Percentiles rank a stretch among this genome's conserved stretches.
Conservation (phyloP, 805 yeast species). For the Starmera dryadoides region DNA sequence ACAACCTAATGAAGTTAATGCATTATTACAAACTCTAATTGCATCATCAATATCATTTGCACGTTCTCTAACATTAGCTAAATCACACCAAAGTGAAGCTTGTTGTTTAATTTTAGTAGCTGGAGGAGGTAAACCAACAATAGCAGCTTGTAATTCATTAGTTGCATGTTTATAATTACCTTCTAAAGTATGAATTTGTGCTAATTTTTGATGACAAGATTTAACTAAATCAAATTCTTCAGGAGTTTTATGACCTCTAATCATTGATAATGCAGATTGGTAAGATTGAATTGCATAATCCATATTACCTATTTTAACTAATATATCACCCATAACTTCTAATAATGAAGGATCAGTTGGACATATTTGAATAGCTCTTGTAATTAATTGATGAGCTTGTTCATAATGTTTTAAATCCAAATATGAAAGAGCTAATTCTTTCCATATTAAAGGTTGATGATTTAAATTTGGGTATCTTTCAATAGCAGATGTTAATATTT, state of each 20-base stretch:
- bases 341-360: constrained; percentile 39
- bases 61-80: constrained; percentile 41
- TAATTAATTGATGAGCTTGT: constrained; percentile 43
- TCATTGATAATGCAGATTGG: constrained; percentile 33
- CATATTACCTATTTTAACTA: constrained; percentile 35
- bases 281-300: constrained; percentile 41
- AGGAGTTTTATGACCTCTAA: constrained; percentile 21
- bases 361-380: constrained; percentile 30
- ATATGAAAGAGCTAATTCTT: constrained; percentile 47
- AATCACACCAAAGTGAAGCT: constrained; percentile 44
- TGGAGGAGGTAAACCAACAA: constrained; percentile 43
- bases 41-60: constrained; percentile 41
- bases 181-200: constrained; percentile 45
- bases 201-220: constrained; percentile 47
- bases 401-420: constrained; percentile 37
- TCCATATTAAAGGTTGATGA: constrained; percentile 33
- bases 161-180: constrained; percentile 43
- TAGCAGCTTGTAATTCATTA: constrained; percentile 41
- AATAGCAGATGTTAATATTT: constrained; percentile 12
- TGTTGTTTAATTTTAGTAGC: constrained; percentile 37
- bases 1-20: constrained; percentile 36
- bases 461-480: constrained; percentile 28
- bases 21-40: constrained; percentile 39
- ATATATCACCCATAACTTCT: constrained; percentile 41
- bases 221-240: constrained; percentile 41